Evolutionary conservation across 73 alveolate genomes (phyloP).

Genomic region (Symbiodinium natans): DNA sequence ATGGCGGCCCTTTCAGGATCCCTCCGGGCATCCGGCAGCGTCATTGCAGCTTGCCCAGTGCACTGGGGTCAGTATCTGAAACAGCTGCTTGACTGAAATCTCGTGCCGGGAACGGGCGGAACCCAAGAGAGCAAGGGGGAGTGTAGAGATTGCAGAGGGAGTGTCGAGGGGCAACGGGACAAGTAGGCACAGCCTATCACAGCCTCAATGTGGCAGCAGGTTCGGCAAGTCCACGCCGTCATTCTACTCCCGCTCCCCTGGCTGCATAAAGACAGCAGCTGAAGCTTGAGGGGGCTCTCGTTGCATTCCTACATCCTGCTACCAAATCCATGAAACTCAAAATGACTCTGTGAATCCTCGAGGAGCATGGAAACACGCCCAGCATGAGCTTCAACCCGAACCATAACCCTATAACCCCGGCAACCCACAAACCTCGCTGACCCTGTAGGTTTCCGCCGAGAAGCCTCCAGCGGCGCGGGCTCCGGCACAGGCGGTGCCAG

Average conservation of each 20-base stretch:
- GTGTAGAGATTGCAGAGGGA: background rate
- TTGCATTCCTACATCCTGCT: background rate
- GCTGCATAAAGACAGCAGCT: background rate
- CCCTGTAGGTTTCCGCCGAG: conserved; percentile 84
- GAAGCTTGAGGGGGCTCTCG: background rate
- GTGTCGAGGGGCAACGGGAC: background rate
- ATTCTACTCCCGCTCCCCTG: conserved; percentile 58
- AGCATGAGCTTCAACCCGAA: no score
- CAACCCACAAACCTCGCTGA: no score
- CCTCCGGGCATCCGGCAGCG: conserved; percentile 28
- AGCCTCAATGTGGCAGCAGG: background rate
- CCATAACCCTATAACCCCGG: no score
- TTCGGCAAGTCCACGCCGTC: conserved; percentile 73
- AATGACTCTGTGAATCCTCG: no score
- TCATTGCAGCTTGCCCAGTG: conserved; percentile 91
- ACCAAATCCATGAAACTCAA: background rate
- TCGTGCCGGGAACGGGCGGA: background rate
- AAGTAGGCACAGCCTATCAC: background rate
- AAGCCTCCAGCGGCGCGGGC: conserved; percentile 33
- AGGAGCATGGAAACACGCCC: no score
- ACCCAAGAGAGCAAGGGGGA: background rate
- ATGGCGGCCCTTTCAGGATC: conserved; percentile 88
- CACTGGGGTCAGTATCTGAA: conserved; percentile 78
- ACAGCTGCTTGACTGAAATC: conserved; percentile 26
- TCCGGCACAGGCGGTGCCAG: background rate